Conservation (phyloP, 371 early-diverging fungal genomes). For the Saksenaea vasiformis region DNA sequence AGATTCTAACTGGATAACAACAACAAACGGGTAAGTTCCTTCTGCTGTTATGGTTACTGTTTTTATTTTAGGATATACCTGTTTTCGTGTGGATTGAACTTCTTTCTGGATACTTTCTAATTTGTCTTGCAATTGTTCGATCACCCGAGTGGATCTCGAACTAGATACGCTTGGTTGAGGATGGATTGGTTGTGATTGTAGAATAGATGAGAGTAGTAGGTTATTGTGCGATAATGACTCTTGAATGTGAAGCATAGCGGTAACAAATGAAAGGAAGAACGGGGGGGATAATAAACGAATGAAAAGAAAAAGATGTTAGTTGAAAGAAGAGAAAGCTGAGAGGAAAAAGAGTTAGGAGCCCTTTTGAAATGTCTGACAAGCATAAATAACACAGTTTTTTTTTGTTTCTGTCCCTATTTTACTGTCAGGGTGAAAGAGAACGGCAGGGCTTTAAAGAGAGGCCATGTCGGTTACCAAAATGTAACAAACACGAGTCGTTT, state of each 20-base stretch:
- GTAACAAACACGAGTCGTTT: constrained; percentile 6
- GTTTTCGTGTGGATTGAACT: constrained; percentile 22
- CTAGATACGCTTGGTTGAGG: constrained; percentile 35
- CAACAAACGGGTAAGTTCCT: too few species aligned
- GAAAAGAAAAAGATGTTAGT: constrained; percentile 8
- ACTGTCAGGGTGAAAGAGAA: constrained; percentile 3
- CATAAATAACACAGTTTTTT: background rate
- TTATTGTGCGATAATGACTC: constrained; percentile 25
- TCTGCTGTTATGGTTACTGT: too few species aligned
- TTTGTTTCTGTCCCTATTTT: background rate
- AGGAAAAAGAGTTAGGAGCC: constrained; percentile 3
- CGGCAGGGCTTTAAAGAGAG: background rate
- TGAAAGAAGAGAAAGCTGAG: background rate
- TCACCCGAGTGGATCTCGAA: constrained; percentile 37
- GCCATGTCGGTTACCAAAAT: background rate
- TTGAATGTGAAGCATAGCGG: constrained; percentile 32
- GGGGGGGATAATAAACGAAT: background rate
- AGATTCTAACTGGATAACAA: constrained; percentile 26
- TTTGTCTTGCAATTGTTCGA: constrained; percentile 39
- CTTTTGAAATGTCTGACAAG: background rate
- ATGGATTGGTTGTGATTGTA: constrained; percentile 19
- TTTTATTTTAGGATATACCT: constrained; percentile 39
- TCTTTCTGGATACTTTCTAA: constrained; percentile 34
- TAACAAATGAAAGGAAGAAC: background rate
- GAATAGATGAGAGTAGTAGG: constrained; percentile 18